phyloP scores from a whole-genome alignment of 2,329 filamentous ascomycete species.

The Trichophyton simii region DNA sequence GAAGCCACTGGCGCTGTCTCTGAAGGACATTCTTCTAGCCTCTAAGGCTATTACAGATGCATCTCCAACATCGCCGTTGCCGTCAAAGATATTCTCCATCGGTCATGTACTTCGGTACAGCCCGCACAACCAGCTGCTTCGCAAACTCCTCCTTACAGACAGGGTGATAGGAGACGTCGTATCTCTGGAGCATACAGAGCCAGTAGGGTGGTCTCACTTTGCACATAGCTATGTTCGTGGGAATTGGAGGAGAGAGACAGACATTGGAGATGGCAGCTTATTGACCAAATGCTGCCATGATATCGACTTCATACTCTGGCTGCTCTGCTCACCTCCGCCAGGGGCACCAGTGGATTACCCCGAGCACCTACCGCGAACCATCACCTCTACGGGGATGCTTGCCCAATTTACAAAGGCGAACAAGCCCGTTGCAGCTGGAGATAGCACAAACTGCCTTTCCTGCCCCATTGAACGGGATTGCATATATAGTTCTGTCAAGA shows the following conservation, averaged over 20 bases:
- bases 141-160: conserved; percentile 63
- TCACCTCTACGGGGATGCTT: conserved; percentile 64
- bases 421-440: conserved; percentile 63
- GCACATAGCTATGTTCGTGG: conserved; percentile 79
- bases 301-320: conserved; percentile 83
- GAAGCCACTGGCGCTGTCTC: conserved; percentile 74
- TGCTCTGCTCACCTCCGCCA: conserved; percentile 60
- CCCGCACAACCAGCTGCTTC: conserved; percentile 77
- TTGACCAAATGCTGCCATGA: conserved; percentile 95
- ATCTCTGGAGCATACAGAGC: conserved; percentile 82
- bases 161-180: conserved; percentile 70
- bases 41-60: conserved; percentile 29
- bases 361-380: conserved; percentile 59
- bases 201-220: conserved; percentile 95
- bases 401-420: conserved; percentile 64
- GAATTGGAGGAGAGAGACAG: conserved; percentile 75
- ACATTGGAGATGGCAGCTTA: conserved; percentile 61
- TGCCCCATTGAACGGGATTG: conserved; percentile 66
- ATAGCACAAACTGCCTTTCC: conserved; percentile 73
- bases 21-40: conserved; percentile 67
- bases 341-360: conserved; percentile 28
- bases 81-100: conserved; percentile 60
- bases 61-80: conserved; percentile 8
- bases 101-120: conserved; percentile 90
- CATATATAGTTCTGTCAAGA: conserved; percentile 71